Evolutionary conservation across 2,329 filamentous ascomycete genomes (phyloP), one percentile per base, ranked within the genome.

Genomic region (Paradendryphiella salina): DNA sequence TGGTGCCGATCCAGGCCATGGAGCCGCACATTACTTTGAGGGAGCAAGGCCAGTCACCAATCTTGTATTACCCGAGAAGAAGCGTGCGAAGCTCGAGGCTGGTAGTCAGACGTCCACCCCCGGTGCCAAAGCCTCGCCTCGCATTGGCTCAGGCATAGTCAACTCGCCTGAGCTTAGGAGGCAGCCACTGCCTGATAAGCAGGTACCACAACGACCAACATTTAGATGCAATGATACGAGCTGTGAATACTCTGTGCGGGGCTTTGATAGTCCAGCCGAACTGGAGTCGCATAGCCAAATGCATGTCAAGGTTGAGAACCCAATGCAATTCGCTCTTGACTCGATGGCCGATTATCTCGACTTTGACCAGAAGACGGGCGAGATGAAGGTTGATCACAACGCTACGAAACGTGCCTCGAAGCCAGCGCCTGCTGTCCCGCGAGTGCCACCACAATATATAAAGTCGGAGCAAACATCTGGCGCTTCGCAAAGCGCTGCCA

Each of bases 11-110:
- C 81, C 80, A 39, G 82, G 82, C 13, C 77, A 80, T 46, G 82
- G 83, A 18, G 77, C 83, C 49, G 82, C 83, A 7, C 78, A 79
- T 53, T 82, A 80, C 43, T 82, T 83, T 48, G 76, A 69, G 34
- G 61, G 76, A 7, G 74, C 76, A 15, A 77, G 76, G 15, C 75
- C 77, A 41, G 75, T 85, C 40, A 82, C 79, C 42, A 81, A 84
- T 56, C 75, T 86, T 38, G 80, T 82, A 38, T 69, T 85, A 18
- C 83, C 83, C 14, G 76, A 79, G 2, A 75, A 76, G 48, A 86
- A 85, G 74, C 81, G 77, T 61, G 76, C 78, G 45, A 84, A 82
- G 73, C 67, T 74, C 28, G 74, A 74, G 13, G 64, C 63, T 5
- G 70, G 64, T 26, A 78, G 73, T 49, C 69, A 74, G 34, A 70